Evolutionary conservation across 495 filamentous ascomycete genomes (phyloP).

Genomic region (Aspergillus conjunctus): DNA sequence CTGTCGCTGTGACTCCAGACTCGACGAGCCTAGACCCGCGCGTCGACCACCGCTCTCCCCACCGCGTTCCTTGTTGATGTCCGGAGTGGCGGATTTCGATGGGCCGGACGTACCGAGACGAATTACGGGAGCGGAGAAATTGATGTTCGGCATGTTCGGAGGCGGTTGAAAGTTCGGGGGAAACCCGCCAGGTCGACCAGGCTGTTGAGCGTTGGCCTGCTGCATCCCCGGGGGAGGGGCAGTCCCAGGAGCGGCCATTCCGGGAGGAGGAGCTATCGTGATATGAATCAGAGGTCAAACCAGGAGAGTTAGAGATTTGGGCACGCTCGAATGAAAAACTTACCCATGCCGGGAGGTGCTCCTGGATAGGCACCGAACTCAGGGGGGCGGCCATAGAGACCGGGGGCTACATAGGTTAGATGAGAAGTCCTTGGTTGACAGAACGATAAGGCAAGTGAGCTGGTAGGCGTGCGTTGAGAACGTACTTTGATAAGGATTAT

Average conservation of each 20-base stretch:
- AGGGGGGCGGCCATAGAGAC: constrained; percentile 71
- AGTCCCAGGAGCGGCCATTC: constrained; percentile 79
- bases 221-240: constrained; percentile 79
- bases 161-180: constrained; percentile 87
- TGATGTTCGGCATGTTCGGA: constrained; percentile 93
- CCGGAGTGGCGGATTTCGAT: constrained; percentile 61
- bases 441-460: neutral
- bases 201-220: constrained; percentile 65
- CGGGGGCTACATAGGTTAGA: constrained; percentile 40
- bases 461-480: neutral
- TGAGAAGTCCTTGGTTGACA: neutral
- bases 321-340: constrained; percentile 32
- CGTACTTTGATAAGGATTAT: constrained; percentile 77
- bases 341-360: constrained; percentile 86
- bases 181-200: constrained; percentile 74
- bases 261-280: constrained; percentile 51
- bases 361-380: constrained; percentile 73
- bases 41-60: constrained; percentile 57
- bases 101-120: constrained; percentile 76
- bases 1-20: constrained; percentile 67
- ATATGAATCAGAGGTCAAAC: too few relatives aligned
- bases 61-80: constrained; percentile 50
- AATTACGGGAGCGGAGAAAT: constrained; percentile 96
- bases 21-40: constrained; percentile 66
- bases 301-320: constrained; percentile 17